A percentile compares a stretch with the other conserved stretches of the same genome.
phyloP scores from a whole-genome alignment of 148 eudicot genomes.

The Chenopodium quinoa region DNA sequence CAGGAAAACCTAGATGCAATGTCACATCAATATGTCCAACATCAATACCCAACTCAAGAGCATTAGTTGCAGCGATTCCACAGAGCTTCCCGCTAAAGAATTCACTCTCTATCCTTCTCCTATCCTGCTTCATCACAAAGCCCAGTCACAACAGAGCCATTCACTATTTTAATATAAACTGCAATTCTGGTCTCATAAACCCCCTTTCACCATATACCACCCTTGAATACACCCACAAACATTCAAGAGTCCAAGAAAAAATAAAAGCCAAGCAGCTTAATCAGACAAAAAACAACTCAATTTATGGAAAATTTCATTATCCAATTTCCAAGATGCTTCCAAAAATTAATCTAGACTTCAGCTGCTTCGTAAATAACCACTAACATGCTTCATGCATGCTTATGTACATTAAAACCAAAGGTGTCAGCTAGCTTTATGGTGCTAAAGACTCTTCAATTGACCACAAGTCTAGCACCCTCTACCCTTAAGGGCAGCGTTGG shows the following conservation, averaged over 20 bases:
- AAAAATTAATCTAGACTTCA: not conserved
- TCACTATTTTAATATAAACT: not conserved
- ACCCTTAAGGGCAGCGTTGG: conserved; percentile 4
- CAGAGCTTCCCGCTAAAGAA: conserved; percentile 72
- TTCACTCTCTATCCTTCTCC: conserved; percentile 79
- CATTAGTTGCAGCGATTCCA: conserved; percentile 96
- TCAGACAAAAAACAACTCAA: not conserved
- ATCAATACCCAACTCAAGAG: conserved; percentile 97
- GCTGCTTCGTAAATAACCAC: not conserved
- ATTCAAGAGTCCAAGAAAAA: not conserved
- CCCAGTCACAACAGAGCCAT: conserved; percentile 7
- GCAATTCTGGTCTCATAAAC: not conserved
- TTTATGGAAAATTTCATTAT: too few species aligned
- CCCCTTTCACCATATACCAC: not conserved
- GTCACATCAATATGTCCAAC: conserved; percentile 93
- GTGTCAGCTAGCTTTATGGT: too few species aligned
- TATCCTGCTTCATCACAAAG: conserved; percentile 54
- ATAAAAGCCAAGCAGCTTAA: not conserved
- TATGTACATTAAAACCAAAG: not conserved
- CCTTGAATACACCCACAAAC: not conserved
- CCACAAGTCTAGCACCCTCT: not conserved
- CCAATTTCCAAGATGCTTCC: not conserved
- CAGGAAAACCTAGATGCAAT: conserved; percentile 96
- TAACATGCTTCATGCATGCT: not conserved
- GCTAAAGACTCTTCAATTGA: too few species aligned